A percentile compares a stretch with the other conserved stretches of the same genome.
Conservation (phyloP, 805 yeast genomes). For the Vanderwaltozyma tropicalis region DNA sequence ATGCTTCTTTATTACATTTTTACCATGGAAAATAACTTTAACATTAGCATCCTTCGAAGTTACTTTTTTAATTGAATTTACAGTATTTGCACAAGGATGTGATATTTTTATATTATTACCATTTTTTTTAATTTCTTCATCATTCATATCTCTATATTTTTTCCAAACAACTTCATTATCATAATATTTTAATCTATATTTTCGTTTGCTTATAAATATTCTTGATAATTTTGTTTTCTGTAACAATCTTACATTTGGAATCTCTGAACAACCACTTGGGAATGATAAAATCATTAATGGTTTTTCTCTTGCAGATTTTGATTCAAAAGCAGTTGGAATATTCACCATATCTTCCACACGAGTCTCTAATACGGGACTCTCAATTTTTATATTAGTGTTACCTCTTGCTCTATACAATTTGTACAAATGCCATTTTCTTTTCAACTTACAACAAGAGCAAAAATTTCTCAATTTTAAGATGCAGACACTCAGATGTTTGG, state of each 20-base stretch:
- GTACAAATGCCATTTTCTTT: slow-evolving; percentile 19
- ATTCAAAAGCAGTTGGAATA: slow-evolving; percentile 13
- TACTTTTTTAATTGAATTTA: slow-evolving; percentile 14
- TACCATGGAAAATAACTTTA: slow-evolving; percentile 20
- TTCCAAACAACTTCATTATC: slow-evolving; percentile 5
- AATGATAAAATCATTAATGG: slow-evolving; percentile 26
- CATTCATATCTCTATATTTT: slow-evolving; percentile 1
- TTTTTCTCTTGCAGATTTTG: slow-evolving; percentile 11
- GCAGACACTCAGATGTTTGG: slow-evolving; percentile 10
- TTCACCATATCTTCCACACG: slow-evolving; percentile 20
- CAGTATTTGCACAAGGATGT: slow-evolving; percentile 14
- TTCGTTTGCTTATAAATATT: slow-evolving; percentile 17
- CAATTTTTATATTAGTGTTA: slow-evolving; percentile 4
- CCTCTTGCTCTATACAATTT: slow-evolving; percentile 6
- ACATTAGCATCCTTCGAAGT: slow-evolving; percentile 23
- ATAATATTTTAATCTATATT: slow-evolving; percentile 17
- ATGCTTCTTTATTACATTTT: slow-evolving; percentile 15
- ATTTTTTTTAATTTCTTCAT: too few relatives aligned
- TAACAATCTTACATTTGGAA: slow-evolving; percentile 19
- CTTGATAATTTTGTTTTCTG: slow-evolving; percentile 17
- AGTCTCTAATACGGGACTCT: slow-evolving; percentile 12
- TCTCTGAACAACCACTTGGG: slow-evolving; percentile 18
- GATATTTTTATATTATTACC: background rate
- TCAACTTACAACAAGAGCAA: slow-evolving; percentile 11
- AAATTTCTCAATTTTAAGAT: slow-evolving; percentile 9